Evolutionary conservation across 2,329 filamentous ascomycete species (phyloP).

Genomic region (Fusarium pseudoanthophilum): DNA sequence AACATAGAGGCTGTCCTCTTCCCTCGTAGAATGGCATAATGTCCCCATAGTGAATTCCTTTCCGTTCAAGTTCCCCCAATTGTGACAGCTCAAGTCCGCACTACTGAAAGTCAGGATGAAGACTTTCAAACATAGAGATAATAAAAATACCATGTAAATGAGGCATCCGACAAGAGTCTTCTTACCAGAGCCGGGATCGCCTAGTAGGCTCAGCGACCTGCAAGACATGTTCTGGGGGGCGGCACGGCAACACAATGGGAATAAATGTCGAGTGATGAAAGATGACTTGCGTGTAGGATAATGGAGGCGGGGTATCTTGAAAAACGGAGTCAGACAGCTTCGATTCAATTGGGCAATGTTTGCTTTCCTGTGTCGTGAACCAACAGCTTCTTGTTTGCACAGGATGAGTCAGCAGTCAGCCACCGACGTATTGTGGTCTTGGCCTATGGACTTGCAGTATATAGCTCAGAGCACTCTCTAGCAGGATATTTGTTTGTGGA

Average conservation of each 20-base stretch:
- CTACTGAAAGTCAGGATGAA: neutral
- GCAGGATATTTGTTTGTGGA: fast-evolving
- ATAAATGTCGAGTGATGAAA: neutral
- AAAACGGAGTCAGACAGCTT: neutral
- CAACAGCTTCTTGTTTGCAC: neutral
- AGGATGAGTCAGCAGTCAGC: neutral
- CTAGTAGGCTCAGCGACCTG: neutral
- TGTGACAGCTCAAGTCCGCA: neutral
- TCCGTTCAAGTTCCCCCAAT: neutral
- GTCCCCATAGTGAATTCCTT: neutral
- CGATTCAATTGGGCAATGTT: neutral
- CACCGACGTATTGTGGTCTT: neutral
- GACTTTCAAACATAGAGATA: neutral
- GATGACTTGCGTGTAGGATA: neutral
- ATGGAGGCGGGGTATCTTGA: neutral
- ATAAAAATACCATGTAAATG: neutral
- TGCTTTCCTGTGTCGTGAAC: neutral
- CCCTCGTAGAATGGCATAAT: neutral
- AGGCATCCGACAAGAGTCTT: neutral
- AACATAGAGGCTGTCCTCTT: neutral
- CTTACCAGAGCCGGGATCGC: neutral
- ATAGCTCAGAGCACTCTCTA: neutral
- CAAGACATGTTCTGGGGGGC: neutral
- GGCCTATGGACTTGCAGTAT: neutral
- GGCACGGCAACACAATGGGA: neutral